Conservation (phyloP, 1,284 basidiomycete species). For the Hemileccinum hortonii region DNA sequence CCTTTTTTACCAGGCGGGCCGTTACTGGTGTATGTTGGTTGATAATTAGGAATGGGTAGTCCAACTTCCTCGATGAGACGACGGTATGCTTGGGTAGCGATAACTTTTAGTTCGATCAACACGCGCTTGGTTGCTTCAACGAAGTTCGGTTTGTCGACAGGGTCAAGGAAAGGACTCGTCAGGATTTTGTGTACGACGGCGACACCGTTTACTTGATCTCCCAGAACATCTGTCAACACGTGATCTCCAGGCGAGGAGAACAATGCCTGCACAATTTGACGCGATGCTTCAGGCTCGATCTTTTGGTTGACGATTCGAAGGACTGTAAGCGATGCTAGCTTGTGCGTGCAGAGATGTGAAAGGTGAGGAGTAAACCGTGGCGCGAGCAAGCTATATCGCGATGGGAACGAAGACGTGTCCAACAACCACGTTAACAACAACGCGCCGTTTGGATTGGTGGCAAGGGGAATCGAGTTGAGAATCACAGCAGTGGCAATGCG, state of each 20-base stretch:
- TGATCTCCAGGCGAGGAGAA: constrained; percentile 85
- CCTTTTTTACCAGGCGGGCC: constrained; percentile 68
- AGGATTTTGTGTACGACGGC: constrained; percentile 93
- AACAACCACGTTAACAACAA: constrained; percentile 95
- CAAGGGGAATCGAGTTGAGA: constrained; percentile 95
- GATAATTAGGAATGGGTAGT: constrained; percentile 82
- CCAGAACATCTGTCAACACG: constrained; percentile 89
- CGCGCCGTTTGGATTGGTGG: constrained; percentile 97
- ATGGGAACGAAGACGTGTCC: constrained; percentile 90
- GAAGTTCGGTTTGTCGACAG: constrained; percentile 64
- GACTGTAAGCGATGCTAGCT: constrained; percentile 92
- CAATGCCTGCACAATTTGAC: constrained; percentile 78
- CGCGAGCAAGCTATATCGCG: constrained; percentile 88
- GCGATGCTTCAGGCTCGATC: constrained; percentile 81
- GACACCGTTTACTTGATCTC: constrained; percentile 93
- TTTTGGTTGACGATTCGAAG: constrained; percentile 92
- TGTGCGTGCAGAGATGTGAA: constrained; percentile 96
- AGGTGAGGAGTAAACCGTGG: constrained; percentile 96
- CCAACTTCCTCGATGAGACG: constrained; percentile 93
- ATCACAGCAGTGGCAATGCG: constrained; percentile 93
- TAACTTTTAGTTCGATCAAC: constrained; percentile 83
- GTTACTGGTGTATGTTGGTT: constrained; percentile 70
- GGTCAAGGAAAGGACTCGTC: constrained; percentile 80
- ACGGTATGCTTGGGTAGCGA: constrained; percentile 89
- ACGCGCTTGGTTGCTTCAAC: constrained; percentile 87